phyloP scores from a whole-genome alignment of 2,329 filamentous ascomycete genomes.

The Penicillium expansum region DNA sequence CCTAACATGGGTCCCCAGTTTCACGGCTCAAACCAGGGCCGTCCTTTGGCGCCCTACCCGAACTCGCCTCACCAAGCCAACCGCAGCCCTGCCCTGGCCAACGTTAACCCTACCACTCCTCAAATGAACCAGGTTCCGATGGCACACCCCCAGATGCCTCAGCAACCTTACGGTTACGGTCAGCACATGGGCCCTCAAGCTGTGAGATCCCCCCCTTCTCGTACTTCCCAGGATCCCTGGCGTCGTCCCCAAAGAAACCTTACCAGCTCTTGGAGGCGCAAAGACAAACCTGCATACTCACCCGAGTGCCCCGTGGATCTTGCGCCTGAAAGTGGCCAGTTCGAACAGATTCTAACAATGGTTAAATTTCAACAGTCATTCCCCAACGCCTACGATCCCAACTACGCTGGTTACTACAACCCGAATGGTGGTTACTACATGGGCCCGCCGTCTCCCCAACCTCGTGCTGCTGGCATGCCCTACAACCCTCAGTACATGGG shows the following conservation, averaged over 20 bases:
- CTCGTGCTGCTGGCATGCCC: slow-evolving; percentile 50
- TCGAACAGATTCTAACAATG: slow-evolving; percentile 69
- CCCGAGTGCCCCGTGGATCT: slow-evolving; percentile 51
- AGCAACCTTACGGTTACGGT: slow-evolving; percentile 56
- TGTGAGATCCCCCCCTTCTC: slow-evolving; percentile 53
- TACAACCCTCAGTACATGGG: slow-evolving; percentile 46
- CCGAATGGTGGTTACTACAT: slow-evolving; percentile 39
- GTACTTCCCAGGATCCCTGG: slow-evolving; percentile 18
- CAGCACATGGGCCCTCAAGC: slow-evolving; percentile 58
- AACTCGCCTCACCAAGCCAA: slow-evolving; percentile 66
- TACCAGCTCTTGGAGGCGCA: background rate
- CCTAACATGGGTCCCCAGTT: slow-evolving; percentile 54
- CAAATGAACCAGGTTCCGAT: slow-evolving; percentile 71
- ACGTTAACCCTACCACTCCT: slow-evolving; percentile 66
- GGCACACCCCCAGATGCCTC: slow-evolving; percentile 62
- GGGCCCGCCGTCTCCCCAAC: slow-evolving; percentile 47
- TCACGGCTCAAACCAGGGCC: slow-evolving; percentile 45
- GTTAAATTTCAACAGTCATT: slow-evolving; percentile 62
- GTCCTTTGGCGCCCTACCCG: slow-evolving; percentile 46
- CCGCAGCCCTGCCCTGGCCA: slow-evolving; percentile 64
- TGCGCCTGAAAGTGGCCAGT: slow-evolving; percentile 66
- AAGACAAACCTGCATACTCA: slow-evolving; percentile 20
- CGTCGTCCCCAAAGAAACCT: slow-evolving; percentile 28
- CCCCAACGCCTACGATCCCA: slow-evolving; percentile 53
- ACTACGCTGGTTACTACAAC: slow-evolving; percentile 43